Percentiles rank a stretch among this genome's conserved stretches.
phyloP scores from a whole-genome alignment of 768 basidiomycete genomes.

The Cystoderma amianthinum region DNA sequence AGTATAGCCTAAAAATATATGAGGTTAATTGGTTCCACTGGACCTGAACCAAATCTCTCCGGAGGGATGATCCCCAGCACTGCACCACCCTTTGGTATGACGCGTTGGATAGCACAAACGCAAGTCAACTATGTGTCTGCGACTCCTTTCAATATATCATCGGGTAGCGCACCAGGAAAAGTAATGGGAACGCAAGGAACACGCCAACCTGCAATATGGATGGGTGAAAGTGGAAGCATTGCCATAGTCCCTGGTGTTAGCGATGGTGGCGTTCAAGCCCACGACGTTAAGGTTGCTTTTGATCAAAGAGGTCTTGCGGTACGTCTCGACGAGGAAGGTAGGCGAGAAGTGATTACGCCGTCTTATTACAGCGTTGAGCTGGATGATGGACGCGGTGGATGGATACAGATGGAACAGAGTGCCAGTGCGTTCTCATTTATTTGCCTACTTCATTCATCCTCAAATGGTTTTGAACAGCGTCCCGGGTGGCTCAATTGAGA shows the following conservation, averaged over 20 bases:
- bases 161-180: constrained; percentile 68
- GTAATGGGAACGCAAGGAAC: constrained; percentile 78
- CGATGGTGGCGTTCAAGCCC: background rate
- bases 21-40: constrained; percentile 68
- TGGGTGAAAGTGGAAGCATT: constrained; percentile 66
- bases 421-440: constrained; percentile 63
- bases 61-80: constrained; percentile 77
- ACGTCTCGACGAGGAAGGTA: constrained; percentile 16
- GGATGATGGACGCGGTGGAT: constrained; percentile 43
- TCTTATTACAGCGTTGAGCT: constrained; percentile 54
- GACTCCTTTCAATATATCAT: constrained; percentile 71
- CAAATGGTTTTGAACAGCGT: constrained; percentile 33
- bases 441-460: background rate
- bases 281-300: constrained; percentile 49
- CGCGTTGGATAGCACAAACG: constrained; percentile 86
- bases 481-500: constrained; percentile 67
- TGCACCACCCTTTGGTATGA: constrained; percentile 80
- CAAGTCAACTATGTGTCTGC: too few relatives aligned
- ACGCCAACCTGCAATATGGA: too few relatives aligned
- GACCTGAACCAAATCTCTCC: constrained; percentile 60
- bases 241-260: constrained; percentile 52
- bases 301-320: constrained; percentile 47
- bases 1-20: too few relatives aligned
- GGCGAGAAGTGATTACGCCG: constrained; percentile 36
- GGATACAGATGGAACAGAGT: constrained; percentile 50